A percentile compares a stretch with the other conserved stretches of the same genome.
These are phyloP conservation scores for Acaromyces ingoldii DNA, from an alignment of 1,284 basidiomycete genomes.

Conservation along the genomic window DNA sequence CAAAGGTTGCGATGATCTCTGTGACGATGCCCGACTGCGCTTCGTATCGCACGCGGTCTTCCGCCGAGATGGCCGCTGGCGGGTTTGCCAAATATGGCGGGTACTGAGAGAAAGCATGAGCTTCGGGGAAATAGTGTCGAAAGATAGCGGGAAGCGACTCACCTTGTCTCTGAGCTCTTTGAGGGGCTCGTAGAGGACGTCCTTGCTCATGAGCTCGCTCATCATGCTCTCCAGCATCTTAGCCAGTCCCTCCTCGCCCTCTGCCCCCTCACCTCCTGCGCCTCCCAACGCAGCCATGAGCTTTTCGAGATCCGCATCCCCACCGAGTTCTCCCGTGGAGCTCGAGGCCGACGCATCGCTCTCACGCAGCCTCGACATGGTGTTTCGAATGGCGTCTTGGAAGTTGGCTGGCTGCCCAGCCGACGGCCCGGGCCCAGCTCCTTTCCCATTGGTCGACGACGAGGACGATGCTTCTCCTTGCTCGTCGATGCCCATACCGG, in stretches of 20 bases:
- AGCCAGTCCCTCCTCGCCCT: slow-evolving; percentile 59
- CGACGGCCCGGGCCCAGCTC: slow-evolving; percentile 11
- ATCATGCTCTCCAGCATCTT: slow-evolving; percentile 84
- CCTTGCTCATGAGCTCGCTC: slow-evolving; percentile 87
- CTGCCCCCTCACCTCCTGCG: slow-evolving; percentile 36
- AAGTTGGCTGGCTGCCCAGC: slow-evolving; percentile 57
- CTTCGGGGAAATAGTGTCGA: not conserved
- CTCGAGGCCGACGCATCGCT: slow-evolving; percentile 58
- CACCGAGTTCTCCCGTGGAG: slow-evolving; percentile 29
- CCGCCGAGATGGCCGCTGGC: slow-evolving; percentile 54
- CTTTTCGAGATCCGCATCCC: slow-evolving; percentile 62
- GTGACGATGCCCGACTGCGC: slow-evolving; percentile 65
- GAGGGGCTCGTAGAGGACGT: slow-evolving; percentile 85
- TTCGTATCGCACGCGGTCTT: slow-evolving; percentile 67
- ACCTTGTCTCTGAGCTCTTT: slow-evolving; percentile 82
- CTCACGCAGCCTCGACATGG: slow-evolving; percentile 74
- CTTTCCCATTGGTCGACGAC: slow-evolving; percentile 18
- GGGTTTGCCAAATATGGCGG: slow-evolving; percentile 64
- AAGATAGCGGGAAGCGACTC: slow-evolving; percentile 17
- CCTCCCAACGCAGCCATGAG: slow-evolving; percentile 56
- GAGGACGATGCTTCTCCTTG: slow-evolving; percentile 14
- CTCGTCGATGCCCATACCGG: slow-evolving; percentile 19
- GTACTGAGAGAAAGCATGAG: slow-evolving; percentile 63
- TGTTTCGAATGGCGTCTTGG: slow-evolving; percentile 69
- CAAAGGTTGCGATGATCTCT: slow-evolving; percentile 70